Evolutionary conservation across 148 eudicot species (phyloP).

Genomic region (Vaccinium myrtillus): DNA sequence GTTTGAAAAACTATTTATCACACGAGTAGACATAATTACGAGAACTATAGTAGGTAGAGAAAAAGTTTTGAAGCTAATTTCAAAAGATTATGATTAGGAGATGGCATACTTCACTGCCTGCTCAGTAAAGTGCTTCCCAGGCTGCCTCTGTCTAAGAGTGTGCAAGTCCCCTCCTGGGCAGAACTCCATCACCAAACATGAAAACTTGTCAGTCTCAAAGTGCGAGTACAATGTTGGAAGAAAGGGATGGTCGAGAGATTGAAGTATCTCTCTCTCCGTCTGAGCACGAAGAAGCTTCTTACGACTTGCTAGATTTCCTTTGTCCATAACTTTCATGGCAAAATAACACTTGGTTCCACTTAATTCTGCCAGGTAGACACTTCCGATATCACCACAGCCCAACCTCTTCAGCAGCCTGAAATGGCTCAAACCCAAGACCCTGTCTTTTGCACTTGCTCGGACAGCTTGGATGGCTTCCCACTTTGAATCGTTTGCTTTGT

Average conservation of each 20-base stretch:
- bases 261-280: slow-evolving; percentile 66
- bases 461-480: slow-evolving; percentile 74
- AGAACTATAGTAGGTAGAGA: background rate
- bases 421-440: slow-evolving; percentile 57
- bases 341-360: slow-evolving; percentile 61
- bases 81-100: background rate
- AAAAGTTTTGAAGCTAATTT: background rate
- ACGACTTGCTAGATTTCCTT: slow-evolving; percentile 58
- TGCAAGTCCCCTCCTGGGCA: slow-evolving; percentile 78
- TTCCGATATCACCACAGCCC: slow-evolving; percentile 80
- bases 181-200: slow-evolving; percentile 79
- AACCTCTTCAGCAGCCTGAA: slow-evolving; percentile 62
- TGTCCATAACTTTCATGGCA: slow-evolving; percentile 82
- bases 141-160: slow-evolving; percentile 73
- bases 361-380: slow-evolving; percentile 67
- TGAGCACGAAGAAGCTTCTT: slow-evolving; percentile 73
- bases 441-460: slow-evolving; percentile 43
- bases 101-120: slow-evolving; percentile 64
- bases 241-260: slow-evolving; percentile 64
- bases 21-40: background rate
- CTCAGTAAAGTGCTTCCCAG: slow-evolving; percentile 63
- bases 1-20: slow-evolving; percentile 1
- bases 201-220: slow-evolving; percentile 73
- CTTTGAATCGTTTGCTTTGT: slow-evolving; percentile 59
- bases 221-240: slow-evolving; percentile 65